Conservation (phyloP, 2,329 filamentous ascomycete genomes). For the Cytospora chrysosperma region DNA sequence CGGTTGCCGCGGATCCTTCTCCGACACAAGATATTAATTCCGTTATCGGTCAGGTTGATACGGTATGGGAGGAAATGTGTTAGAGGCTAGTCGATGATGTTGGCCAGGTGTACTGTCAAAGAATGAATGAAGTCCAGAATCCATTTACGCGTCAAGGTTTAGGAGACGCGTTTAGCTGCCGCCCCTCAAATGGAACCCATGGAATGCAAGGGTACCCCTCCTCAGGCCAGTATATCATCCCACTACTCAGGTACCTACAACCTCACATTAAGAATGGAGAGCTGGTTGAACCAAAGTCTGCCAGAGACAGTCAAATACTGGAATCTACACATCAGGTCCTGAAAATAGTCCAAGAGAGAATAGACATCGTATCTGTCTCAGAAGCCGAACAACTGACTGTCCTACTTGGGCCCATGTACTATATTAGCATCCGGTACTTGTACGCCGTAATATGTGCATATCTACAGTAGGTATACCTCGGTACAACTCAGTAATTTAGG, state of each 20-base stretch:
- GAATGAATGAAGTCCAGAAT: conserved; percentile 24
- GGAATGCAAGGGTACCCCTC: background rate
- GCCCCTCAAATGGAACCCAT: background rate
- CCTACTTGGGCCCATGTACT: background rate
- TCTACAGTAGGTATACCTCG: too few relatives aligned
- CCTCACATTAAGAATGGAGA: background rate
- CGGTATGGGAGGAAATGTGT: background rate
- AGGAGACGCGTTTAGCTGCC: conserved; percentile 16
- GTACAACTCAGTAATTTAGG: background rate
- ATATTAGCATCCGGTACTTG: background rate
- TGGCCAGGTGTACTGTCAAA: background rate
- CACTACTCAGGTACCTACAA: background rate
- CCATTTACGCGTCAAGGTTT: conserved; percentile 27
- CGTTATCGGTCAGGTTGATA: background rate
- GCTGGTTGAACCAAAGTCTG: background rate
- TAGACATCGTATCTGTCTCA: background rate
- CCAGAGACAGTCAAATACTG: background rate
- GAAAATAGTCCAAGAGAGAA: background rate
- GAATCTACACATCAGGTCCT: background rate
- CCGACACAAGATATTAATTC: background rate
- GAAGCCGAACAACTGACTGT: background rate
- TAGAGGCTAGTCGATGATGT: background rate
- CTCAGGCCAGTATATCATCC: background rate
- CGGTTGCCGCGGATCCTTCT: background rate
- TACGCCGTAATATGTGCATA: background rate